phyloP scores from a whole-genome alignment of 306 rosid genomes.

The Biancaea sappan region DNA sequence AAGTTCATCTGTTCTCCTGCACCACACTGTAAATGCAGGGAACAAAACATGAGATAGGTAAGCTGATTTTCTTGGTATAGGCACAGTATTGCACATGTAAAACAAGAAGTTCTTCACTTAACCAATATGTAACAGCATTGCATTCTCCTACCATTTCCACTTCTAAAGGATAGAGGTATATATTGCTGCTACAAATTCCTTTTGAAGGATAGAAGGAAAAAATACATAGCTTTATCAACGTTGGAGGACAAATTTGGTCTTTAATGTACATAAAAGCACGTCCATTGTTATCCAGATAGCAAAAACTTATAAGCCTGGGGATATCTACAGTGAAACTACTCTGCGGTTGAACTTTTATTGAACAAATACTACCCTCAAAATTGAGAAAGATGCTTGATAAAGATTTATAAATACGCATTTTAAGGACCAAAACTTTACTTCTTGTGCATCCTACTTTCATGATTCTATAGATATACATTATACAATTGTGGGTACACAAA shows the following conservation, averaged over 20 bases:
- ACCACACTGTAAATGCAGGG: slow-evolving; percentile 57
- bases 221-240: slow-evolving; percentile 1
- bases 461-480: neutral
- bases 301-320: slow-evolving; percentile 3
- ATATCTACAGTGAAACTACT: neutral
- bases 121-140: neutral
- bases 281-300: neutral
- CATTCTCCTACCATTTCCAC: neutral
- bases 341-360: neutral
- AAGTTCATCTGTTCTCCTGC: slow-evolving; percentile 68
- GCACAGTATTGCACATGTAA: neutral
- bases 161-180: neutral
- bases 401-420: neutral
- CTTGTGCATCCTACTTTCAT: neutral
- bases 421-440: neutral
- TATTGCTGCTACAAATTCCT: slow-evolving; percentile 23
- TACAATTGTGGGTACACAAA: neutral
- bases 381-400: neutral
- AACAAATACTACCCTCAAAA: neutral
- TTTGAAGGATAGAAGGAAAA: slow-evolving; percentile 3
- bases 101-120: neutral
- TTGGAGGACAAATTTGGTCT: slow-evolving; percentile 9
- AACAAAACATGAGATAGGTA: slow-evolving; percentile 6
- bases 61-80: neutral
- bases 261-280: neutral